phyloP scores from a whole-genome alignment of 805 yeast species.

The Hanseniaspora mollemarum region DNA sequence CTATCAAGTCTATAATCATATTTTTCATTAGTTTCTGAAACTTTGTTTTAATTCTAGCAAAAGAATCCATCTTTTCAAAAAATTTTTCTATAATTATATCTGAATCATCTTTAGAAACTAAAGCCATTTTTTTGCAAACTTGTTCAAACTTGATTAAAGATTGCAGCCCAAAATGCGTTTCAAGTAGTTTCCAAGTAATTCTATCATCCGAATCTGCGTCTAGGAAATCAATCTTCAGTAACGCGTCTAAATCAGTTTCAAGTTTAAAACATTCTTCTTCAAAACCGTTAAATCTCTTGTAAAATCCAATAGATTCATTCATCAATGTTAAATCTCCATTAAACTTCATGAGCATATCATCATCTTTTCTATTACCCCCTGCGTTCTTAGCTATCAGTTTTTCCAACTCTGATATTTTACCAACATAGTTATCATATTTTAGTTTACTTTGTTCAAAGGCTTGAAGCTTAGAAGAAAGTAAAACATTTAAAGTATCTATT shows the following conservation, averaged over 20 bases:
- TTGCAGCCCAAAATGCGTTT: background rate
- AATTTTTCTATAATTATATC: conserved; percentile 2
- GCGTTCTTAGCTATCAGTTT: background rate
- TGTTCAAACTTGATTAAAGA: conserved; percentile 10
- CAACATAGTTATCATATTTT: background rate
- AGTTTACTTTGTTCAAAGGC: background rate
- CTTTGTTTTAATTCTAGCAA: conserved; percentile 21
- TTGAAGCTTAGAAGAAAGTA: background rate
- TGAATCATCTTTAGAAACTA: background rate
- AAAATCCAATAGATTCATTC: conserved; percentile 10
- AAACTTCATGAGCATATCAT: conserved; percentile 2
- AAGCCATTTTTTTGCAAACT: background rate
- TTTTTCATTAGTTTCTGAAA: conserved; percentile 57
- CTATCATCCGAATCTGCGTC: background rate
- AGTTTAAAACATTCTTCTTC: background rate
- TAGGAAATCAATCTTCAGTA: background rate
- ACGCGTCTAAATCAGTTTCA: background rate
- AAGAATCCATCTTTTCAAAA: background rate
- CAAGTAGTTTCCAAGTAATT: background rate
- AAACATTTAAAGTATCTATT: background rate
- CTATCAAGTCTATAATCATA: conserved; percentile 59
- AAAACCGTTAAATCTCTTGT: conserved; percentile 5
- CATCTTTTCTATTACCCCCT: background rate
- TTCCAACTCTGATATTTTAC: background rate
- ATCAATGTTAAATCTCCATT: conserved; percentile 5